Base-by-base conservation (phyloP, 192 early-diverging fungal species). In the Entomortierella parvispora region DNA sequence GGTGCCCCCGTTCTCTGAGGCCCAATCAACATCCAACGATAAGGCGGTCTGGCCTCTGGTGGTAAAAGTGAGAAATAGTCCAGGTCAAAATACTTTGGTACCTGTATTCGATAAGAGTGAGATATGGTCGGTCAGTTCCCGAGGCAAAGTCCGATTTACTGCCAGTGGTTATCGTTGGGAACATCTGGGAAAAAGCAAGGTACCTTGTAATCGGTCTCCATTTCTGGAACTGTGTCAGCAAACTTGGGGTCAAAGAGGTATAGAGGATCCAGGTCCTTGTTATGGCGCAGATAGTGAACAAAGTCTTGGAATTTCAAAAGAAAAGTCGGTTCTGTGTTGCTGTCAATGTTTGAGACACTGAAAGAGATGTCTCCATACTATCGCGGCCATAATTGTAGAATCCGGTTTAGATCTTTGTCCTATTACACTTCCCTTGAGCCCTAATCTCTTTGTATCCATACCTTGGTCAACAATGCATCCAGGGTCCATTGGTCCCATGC, bases 211-310 rank as follows among this genome's bases (percentile, higher is more conserved):
- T 47, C 83, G 4, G n/a, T 32, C 34, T 37, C 74, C 66, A 85
- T 68, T 26, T 75, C 83, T 2, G 62, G 61, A 7, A 59, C 37
- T 44, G 31, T 47, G 0, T 85, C 83, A 12, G 44, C 80, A 68
- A 84, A 85, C 17, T 44, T 32, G 2, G 83, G 68, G 46, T 85
- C 83, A 63, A 85, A 85, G 25, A 85, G 51, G 33, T 85, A 85
- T 1, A 85, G 61, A 5, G 83, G 83, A 10, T 80, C 60, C 33
- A 79, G 74, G 37, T 85, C 83, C 29, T 47, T 58, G 53, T 84
- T 79, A 14, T 60, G 45, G 4, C 26, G 34, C 29, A 75, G 48
- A 28, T 85, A 85, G 15, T 77, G 68, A 31, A 50, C 10, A 75
- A 84, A 85, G 31, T 71, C 68, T 37, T 55, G 37, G 25, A 82